A percentile compares a stretch with the other conserved stretches of the same genome.
Evolutionary conservation across 2,329 filamentous ascomycete species (phyloP).

Genomic region (Fonsecaea multimorphosa): DNA sequence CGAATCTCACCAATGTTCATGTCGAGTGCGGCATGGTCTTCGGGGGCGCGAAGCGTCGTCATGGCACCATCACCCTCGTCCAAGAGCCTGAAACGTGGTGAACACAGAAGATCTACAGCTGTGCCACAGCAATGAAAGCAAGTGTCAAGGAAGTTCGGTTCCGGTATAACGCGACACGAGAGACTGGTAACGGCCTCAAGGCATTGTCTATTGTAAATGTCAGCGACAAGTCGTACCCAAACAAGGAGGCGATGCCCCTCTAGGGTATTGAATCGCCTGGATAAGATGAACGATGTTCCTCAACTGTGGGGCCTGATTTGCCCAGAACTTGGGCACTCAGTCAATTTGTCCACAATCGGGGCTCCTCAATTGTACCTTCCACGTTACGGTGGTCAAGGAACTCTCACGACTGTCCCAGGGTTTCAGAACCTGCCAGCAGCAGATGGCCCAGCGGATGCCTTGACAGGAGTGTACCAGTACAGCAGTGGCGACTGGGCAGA

Average conservation of each 20-base stretch:
- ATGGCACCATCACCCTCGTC: slow-evolving; percentile 45
- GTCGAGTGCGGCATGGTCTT: slow-evolving; percentile 51
- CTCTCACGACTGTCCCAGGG: slow-evolving; percentile 29
- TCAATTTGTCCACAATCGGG: slow-evolving; percentile 46
- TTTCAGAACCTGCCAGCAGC: slow-evolving; percentile 45
- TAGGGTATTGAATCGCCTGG: slow-evolving; percentile 49
- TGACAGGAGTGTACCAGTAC: slow-evolving; percentile 20
- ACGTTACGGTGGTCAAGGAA: slow-evolving; percentile 34
- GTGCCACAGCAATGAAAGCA: slow-evolving; percentile 52
- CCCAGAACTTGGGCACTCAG: slow-evolving; percentile 40
- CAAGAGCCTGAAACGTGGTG: slow-evolving; percentile 52
- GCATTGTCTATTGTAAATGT: slow-evolving; percentile 47
- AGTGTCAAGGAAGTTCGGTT: slow-evolving; percentile 56
- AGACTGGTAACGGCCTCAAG: slow-evolving; percentile 45
- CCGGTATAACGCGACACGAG: slow-evolving; percentile 46
- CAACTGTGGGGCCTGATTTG: slow-evolving; percentile 53
- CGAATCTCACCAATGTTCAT: slow-evolving; percentile 53
- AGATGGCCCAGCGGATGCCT: slow-evolving; percentile 41
- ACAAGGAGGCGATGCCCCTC: slow-evolving; percentile 43
- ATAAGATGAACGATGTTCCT: slow-evolving; percentile 37
- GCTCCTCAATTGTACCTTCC: slow-evolving; percentile 44
- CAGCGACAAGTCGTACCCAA: slow-evolving; percentile 47
- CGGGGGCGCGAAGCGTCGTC: slow-evolving; percentile 48
- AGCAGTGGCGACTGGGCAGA: slow-evolving; percentile 12
- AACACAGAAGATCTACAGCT: slow-evolving; percentile 53